Evolutionary conservation across 495 filamentous ascomycete species (phyloP), one percentile per base, ranked within the genome.

Genomic region (Penicillium steckii): DNA sequence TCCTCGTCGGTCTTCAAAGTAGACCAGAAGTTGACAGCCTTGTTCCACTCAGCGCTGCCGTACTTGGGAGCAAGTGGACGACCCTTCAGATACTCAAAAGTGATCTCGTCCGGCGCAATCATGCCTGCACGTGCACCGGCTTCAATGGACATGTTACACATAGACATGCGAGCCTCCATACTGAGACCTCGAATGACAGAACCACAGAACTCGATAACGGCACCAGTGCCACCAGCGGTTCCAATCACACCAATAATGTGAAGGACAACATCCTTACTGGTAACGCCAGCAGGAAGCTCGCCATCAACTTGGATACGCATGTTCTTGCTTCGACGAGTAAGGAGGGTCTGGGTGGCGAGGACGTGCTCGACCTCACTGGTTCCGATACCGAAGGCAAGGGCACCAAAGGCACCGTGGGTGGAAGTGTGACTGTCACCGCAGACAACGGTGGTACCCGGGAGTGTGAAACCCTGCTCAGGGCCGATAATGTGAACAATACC

Each of bases 101-200:
- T 97, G 38, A 78, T 89, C 68, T 96, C 86, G 55, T 98, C 94
- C 2, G 94, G 94, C 22, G 94, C 94, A 49, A 98, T 85, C 89
- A 98, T 93, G 52, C 94, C 94, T 50, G 94, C 93, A 76, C 94
- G 82, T 32, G 94, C 94, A 73, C 94, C 94, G 52, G 75, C 94
- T 77, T 98, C 94, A 66, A 97, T 97, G n/a, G 93, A 91, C 94
- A 98, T 98, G 77, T 98, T 98, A 74, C 94, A 97, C 66, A 98
- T 94, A 49, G 90, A 96, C 93, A 98, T 97, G 62, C 94, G 86
- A 30, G 94, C 94, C 68, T 98, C 94, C 83, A 98, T 96, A 73
- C 90, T 95, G 59, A 98, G 77, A 33, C 71, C 72, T 55, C 89
- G 83, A 64, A 98, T 96, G 46, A 92, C 90, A 45, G 90, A 95